Evolutionary conservation across 495 filamentous ascomycete genomes (phyloP).

Genomic region (Podospora pseudopauciseta): DNA sequence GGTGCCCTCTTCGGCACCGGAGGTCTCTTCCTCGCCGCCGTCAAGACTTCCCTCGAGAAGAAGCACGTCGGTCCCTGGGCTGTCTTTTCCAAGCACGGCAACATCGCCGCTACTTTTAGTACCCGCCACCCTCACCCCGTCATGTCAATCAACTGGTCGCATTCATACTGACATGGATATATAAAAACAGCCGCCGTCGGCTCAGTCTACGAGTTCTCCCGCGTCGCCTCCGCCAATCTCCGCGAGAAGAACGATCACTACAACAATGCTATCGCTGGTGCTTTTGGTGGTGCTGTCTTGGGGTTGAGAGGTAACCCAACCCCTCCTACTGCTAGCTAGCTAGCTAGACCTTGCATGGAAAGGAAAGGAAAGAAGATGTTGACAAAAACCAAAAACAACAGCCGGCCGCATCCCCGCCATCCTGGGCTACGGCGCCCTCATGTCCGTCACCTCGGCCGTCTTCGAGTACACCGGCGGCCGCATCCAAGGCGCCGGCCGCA

Average conservation of each 20-base stretch:
- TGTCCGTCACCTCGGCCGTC: conserved; percentile 60
- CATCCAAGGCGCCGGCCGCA: conserved; percentile 51
- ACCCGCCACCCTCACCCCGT: neutral
- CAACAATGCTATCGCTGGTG: conserved; percentile 40
- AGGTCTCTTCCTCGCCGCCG: conserved; percentile 68
- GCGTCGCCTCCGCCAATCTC: conserved; percentile 42
- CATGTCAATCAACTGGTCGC: neutral
- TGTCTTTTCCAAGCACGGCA: conserved; percentile 61
- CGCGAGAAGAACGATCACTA: conserved; percentile 43
- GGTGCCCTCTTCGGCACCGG: conserved; percentile 60
- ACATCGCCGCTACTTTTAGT: conserved; percentile 35
- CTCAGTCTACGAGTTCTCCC: conserved; percentile 71
- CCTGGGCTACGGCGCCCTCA: conserved; percentile 67
- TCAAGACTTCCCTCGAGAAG: conserved; percentile 80
- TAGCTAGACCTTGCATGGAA: too few relatives aligned
- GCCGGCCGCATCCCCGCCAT: conserved; percentile 75
- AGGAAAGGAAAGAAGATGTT: too few relatives aligned
- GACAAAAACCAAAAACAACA: conserved; percentile 11
- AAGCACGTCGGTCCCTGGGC: conserved; percentile 73
- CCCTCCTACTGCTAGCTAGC: neutral
- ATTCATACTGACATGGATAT: conserved; percentile 26
- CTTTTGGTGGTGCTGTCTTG: conserved; percentile 38
- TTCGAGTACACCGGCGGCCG: conserved; percentile 79
- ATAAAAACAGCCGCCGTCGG: conserved; percentile 61
- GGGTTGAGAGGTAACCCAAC: conserved; percentile 34